Evolutionary conservation across 192 early-diverging fungal genomes (phyloP), one percentile per base, ranked within the genome.

Genomic region (Powellomyces hirtus): DNA sequence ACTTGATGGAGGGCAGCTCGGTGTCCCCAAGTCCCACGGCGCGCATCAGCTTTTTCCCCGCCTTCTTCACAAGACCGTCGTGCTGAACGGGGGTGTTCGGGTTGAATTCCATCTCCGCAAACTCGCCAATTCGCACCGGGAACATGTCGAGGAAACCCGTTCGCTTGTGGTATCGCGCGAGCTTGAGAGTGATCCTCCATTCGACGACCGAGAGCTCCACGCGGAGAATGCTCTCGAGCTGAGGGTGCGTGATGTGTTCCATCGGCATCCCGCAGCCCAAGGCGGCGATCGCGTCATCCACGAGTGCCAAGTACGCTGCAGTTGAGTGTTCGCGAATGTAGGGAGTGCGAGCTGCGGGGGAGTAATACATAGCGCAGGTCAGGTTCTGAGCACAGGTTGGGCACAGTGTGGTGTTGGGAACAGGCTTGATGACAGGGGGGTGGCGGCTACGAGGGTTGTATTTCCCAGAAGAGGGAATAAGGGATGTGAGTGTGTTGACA

Each of bases 131-230:
- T 37, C 59, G 16, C 4, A 60, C 59, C 11, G 59, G 59, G 29
- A 60, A 60, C 34, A 40, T 40, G 20, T 58, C 31, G 18, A 60
- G 3, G 11, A 38, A 38, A n/a, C 59, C 59, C 36, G 59, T 60
- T 14, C 59, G 59, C 38, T 60, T 60, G 37, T 60, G 59, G 37
- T 38, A 60, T 36, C 59, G 31, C 1, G 59, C 59, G 6, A 60
- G 36, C 35, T 38, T 60, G 20, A 60, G 29, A 2, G 59, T n/a
- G 35, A 60, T 60, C 10, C 59, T 14, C 59, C 59, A 38, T 18
- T 60, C 59, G 36, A 40, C 38, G 4, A 60, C 59, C 3, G 4
- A 7, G 1, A 60, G 20, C 20, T 60, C 59, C 4, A 7, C 36
- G 13, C 59, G 59, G 8, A 60, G 6, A 20, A 38, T 29, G 36